Conservation (phyloP, 2,329 filamentous ascomycete species). For the Aplosporella prunicola region DNA sequence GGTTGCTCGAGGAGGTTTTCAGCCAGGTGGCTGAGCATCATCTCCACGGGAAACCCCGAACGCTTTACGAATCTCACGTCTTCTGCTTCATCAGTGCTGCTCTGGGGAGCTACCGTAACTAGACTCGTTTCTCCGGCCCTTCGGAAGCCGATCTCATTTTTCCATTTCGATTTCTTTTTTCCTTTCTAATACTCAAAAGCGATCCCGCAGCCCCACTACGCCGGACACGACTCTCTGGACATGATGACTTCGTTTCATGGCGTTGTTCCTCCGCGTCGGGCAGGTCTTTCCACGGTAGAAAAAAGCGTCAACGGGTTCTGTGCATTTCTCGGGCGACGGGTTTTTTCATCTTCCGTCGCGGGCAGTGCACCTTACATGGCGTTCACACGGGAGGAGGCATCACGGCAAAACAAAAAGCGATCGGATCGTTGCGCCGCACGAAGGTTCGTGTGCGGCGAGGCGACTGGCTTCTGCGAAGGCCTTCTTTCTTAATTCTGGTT, state of each 20-base stretch:
- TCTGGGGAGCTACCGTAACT: conserved; percentile 25
- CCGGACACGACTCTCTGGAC: conserved; percentile 10
- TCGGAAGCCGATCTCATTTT: conserved; percentile 26
- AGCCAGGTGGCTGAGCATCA: conserved; percentile 20
- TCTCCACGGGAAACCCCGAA: conserved; percentile 21
- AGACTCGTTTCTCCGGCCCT: conserved; percentile 31
- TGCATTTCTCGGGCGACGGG: background rate
- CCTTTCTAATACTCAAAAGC: conserved; percentile 27
- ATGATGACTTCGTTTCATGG: background rate
- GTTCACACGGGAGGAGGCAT: background rate
- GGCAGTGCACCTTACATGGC: background rate
- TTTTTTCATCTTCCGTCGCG: background rate
- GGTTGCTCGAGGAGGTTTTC: conserved; percentile 2
- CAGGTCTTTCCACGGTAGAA: background rate
- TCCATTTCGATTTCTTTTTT: conserved; percentile 18
- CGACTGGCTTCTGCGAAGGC: too few species aligned
- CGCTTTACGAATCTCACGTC: conserved; percentile 32
- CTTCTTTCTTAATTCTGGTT: too few species aligned
- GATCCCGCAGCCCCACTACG: conserved; percentile 22
- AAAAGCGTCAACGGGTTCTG: background rate
- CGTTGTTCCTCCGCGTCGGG: background rate
- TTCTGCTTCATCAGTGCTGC: conserved; percentile 30
- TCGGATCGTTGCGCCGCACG: too few species aligned
- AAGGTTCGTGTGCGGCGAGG: too few species aligned
- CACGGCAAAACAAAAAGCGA: too few species aligned